Conservation (phyloP, 768 basidiomycete species). For the Royoungia palumana region DNA sequence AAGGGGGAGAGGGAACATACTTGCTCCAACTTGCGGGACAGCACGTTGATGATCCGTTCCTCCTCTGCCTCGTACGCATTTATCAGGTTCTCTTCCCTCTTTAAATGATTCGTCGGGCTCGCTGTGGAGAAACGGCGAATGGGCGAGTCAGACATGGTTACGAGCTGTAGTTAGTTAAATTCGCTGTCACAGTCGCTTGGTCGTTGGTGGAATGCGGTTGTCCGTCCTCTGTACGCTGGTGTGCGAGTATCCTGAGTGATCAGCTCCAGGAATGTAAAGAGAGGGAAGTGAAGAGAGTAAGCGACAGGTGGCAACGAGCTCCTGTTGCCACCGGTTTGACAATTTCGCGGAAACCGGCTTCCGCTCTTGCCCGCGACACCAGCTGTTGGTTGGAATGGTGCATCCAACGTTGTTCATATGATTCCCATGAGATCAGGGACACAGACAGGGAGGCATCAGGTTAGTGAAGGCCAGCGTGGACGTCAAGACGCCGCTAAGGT, state of each 20-base stretch:
- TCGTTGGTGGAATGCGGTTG: not conserved
- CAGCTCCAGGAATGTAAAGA: too few relatives aligned
- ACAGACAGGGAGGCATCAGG: too few relatives aligned
- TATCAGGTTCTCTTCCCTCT: conserved; percentile 70
- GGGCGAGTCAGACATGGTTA: conserved; percentile 41
- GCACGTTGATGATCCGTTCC: conserved; percentile 79
- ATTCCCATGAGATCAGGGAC: too few relatives aligned
- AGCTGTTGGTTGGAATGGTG: too few relatives aligned
- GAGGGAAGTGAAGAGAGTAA: not conserved
- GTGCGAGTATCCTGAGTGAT: not conserved
- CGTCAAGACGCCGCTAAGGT: too few relatives aligned
- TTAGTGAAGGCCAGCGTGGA: too few relatives aligned
- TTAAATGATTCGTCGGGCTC: conserved; percentile 45
- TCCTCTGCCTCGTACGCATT: conserved; percentile 90
- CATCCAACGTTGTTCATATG: too few relatives aligned
- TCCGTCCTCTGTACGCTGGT: too few relatives aligned
- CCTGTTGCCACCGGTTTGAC: conserved; percentile 13
- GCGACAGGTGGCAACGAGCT: not conserved
- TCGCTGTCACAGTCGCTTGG: not conserved
- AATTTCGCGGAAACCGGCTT: conserved; percentile 8
- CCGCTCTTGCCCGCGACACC: conserved; percentile 7
- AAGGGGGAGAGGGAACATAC: conserved; percentile 34
- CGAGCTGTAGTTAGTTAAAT: not conserved
- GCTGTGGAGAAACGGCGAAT: conserved; percentile 54
- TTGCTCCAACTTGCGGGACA: conserved; percentile 83